Percentiles rank a stretch among this genome's conserved stretches.
These are phyloP conservation scores for Rhodotorula mucilaginosa DNA, from an alignment of 1,284 basidiomycete genomes.

Conservation along the genomic window DNA sequence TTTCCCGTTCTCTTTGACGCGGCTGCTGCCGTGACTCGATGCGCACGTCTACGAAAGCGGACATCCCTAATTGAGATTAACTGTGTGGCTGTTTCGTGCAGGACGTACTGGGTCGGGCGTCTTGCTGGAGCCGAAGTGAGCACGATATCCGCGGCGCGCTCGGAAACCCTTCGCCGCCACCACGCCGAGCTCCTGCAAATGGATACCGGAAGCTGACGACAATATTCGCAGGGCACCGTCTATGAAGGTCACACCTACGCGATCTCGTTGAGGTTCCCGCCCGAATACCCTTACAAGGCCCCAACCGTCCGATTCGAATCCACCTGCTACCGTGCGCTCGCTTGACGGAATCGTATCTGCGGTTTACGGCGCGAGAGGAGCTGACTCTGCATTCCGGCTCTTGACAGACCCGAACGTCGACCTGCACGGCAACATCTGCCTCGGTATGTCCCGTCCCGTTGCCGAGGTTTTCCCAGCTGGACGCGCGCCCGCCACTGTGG, in stretches of 20 bases:
- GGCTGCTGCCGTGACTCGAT: background rate
- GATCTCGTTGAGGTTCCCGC: slow-evolving; percentile 73
- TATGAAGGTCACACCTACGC: slow-evolving; percentile 73
- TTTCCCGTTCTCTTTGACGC: background rate
- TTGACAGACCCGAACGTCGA: slow-evolving; percentile 63
- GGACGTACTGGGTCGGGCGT: slow-evolving; percentile 37
- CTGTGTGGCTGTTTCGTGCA: background rate
- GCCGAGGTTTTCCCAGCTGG: background rate
- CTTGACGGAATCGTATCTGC: background rate
- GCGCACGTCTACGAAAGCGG: background rate
- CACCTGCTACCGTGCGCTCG: slow-evolving; percentile 58
- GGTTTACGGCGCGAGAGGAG: too few species aligned
- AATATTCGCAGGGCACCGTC: slow-evolving; percentile 18
- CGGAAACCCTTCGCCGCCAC: background rate
- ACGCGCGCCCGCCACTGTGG: background rate
- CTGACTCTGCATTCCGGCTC: too few species aligned
- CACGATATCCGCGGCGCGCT: background rate
- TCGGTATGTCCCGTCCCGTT: slow-evolving; percentile 57
- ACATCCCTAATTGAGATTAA: too few species aligned
- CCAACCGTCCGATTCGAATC: slow-evolving; percentile 65
- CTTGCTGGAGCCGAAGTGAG: slow-evolving; percentile 36
- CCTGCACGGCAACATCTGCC: slow-evolving; percentile 72
- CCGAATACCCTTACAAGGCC: slow-evolving; percentile 77
- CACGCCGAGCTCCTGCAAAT: too few species aligned
- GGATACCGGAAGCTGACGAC: background rate